A percentile compares a stretch with the other conserved stretches of the same genome.
Evolutionary conservation across 1,284 basidiomycete genomes (phyloP).

Genomic region (Puccinia hordei): DNA sequence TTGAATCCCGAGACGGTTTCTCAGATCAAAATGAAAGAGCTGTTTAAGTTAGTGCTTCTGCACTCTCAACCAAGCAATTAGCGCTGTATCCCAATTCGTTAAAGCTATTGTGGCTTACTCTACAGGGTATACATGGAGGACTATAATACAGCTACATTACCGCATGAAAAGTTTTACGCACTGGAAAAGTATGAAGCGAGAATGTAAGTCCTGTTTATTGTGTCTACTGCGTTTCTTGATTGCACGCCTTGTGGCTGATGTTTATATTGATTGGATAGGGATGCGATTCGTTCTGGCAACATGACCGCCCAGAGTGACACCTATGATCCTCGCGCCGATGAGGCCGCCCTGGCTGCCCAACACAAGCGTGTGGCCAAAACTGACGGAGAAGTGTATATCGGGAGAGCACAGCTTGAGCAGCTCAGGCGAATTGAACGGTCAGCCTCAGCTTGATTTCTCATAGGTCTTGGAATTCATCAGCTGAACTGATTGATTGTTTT

Average conservation of each 20-base stretch:
- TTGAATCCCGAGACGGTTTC: slow-evolving; percentile 81
- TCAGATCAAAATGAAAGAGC: slow-evolving; percentile 79
- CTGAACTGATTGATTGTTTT: slow-evolving; percentile 15
- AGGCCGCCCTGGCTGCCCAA: slow-evolving; percentile 71
- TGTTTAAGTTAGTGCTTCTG: slow-evolving; percentile 66
- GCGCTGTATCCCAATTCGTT: background rate
- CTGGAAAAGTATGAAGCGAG: slow-evolving; percentile 46
- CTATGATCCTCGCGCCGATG: slow-evolving; percentile 78
- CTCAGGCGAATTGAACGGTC: slow-evolving; percentile 77
- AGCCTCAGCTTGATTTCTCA: slow-evolving; percentile 68
- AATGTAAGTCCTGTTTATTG: slow-evolving; percentile 44
- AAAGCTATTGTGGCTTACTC: background rate
- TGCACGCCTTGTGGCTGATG: background rate
- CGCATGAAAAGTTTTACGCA: slow-evolving; percentile 71
- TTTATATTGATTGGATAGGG: slow-evolving; percentile 66
- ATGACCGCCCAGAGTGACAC: slow-evolving; percentile 68
- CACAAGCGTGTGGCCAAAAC: slow-evolving; percentile 68
- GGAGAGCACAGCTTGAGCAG: slow-evolving; percentile 74
- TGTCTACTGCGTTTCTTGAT: background rate
- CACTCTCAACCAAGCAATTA: background rate
- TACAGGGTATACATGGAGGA: slow-evolving; percentile 67
- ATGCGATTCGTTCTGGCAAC: slow-evolving; percentile 75
- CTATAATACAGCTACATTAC: slow-evolving; percentile 84
- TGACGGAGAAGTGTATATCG: slow-evolving; percentile 69
- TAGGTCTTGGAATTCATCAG: background rate